Evolutionary conservation across 2,329 filamentous ascomycete species (phyloP), one percentile per base, ranked within the genome.

Genomic region (Calonectria hawksworthii): DNA sequence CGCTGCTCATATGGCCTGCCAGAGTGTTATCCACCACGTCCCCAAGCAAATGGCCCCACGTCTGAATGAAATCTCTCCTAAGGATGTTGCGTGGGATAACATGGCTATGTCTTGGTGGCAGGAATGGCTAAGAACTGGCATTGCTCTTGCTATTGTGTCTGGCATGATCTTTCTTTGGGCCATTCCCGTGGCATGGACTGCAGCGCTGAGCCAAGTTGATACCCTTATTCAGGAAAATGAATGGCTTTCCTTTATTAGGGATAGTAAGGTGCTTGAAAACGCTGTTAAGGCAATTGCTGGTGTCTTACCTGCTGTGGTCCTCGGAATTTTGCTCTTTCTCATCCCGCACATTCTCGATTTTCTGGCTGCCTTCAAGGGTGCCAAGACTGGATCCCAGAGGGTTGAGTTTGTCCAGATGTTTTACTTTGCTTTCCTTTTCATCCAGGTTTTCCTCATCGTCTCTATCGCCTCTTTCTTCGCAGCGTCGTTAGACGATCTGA

Each of bases 21-120:
- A 99, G 83, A 93, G 95, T 63, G 90, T 98, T 59, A 96, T 94
- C 50, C 96, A 99, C 83, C 97, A 99, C 81, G 85, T 98, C 1
- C 97, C 97, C 1, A 95, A 95, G 80, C 94, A 98, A 59, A 99
- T 99, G 97, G 91, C 95, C 1, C 97, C 97, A 0, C 92, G 97
- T 34, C 91, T 95, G 51, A 94, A 98, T n/a, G 97, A 99, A 83
- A 96, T 99, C 61, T 95, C 96, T 9, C 97, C 97, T 0, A 93
- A 93, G 54, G 96, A 99, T 83, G 95, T 99, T 11, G 90, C 98
- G 51, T 99, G 97, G 97, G 95, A 98, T 78, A 99, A 99, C 82
- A 96, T 99, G 93, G 96, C 95, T 0, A 94, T 98, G 80, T 92
- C 91, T 70, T 99, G 97, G 96, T 99, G 96, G 96, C 93, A 96